Evolutionary conservation across 1,284 basidiomycete genomes (phyloP).

Genomic region (Filobasidium uniguttulatum): DNA sequence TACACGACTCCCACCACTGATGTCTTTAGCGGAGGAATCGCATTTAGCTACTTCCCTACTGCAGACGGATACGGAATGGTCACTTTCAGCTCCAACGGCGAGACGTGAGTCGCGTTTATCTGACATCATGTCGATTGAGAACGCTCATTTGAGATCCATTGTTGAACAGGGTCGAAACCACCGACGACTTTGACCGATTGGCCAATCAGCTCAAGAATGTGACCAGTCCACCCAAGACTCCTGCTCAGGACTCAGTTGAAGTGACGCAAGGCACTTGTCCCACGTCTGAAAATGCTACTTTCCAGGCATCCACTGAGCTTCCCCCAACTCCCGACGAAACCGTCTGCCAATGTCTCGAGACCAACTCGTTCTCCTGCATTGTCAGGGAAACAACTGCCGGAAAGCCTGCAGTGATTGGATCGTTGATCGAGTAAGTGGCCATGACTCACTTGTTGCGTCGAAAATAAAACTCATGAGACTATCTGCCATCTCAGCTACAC

Average conservation of each 20-base stretch:
- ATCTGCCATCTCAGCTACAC: conserved; percentile 38
- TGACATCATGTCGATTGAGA: background rate
- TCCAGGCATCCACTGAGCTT: conserved; percentile 53
- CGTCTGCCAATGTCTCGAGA: conserved; percentile 64
- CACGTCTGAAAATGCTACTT: conserved; percentile 41
- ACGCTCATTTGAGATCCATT: no score
- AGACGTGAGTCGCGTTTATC: conserved; percentile 24
- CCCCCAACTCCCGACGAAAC: conserved; percentile 69
- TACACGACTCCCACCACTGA: conserved; percentile 57
- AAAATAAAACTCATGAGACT: no score
- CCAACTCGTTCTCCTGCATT: conserved; percentile 51
- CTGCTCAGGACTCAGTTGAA: conserved; percentile 45
- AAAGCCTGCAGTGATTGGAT: conserved; percentile 53
- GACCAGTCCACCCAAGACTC: conserved; percentile 48
- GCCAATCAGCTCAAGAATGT: conserved; percentile 48
- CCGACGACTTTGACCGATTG: conserved; percentile 50
- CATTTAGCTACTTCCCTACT: conserved; percentile 65
- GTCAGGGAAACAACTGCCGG: conserved; percentile 53
- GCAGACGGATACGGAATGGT: conserved; percentile 70
- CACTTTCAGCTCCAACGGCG: conserved; percentile 44
- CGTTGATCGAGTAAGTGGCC: conserved; percentile 42
- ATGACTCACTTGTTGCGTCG: background rate
- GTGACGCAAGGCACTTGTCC: conserved; percentile 54
- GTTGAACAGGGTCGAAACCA: conserved; percentile 22
- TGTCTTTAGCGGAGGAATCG: conserved; percentile 76